Evolutionary conservation across 1,139 yeast species (phyloP).

Genomic region (Suhomyces taliae): DNA sequence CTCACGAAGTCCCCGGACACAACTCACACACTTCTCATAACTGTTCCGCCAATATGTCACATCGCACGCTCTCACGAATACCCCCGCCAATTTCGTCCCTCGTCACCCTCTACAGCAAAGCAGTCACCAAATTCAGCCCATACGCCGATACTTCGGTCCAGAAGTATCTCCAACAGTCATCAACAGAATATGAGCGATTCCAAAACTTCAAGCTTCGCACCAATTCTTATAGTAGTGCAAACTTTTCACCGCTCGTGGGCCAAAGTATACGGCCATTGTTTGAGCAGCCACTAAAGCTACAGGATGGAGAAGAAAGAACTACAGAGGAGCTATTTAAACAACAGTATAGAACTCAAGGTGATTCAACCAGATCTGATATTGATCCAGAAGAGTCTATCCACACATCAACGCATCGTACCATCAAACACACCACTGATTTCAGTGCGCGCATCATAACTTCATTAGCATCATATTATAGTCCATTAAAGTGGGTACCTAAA

Average conservation of each 20-base stretch:
- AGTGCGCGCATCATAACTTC: slow-evolving; percentile 23
- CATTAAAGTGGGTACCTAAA: slow-evolving; percentile 18
- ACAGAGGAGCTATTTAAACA: slow-evolving; percentile 18
- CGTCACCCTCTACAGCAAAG: slow-evolving; percentile 14
- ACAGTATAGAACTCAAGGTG: not conserved
- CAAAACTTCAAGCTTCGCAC: slow-evolving; percentile 20
- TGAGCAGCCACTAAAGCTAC: slow-evolving; percentile 16
- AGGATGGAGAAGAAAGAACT: slow-evolving; percentile 13
- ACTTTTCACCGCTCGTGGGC: slow-evolving; percentile 24
- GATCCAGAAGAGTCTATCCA: slow-evolving; percentile 13
- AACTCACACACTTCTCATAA: too few relatives aligned
- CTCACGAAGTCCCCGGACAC: too few relatives aligned
- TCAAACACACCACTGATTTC: slow-evolving; percentile 21
- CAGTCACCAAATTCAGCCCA: slow-evolving; percentile 4
- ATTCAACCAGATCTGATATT: not conserved
- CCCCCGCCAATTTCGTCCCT: slow-evolving; percentile 17
- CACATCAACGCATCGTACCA: slow-evolving; percentile 13
- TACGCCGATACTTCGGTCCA: slow-evolving; percentile 12
- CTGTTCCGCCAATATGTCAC: slow-evolving; percentile 12
- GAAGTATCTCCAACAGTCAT: slow-evolving; percentile 17
- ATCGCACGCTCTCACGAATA: slow-evolving; percentile 16
- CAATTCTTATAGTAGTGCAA: slow-evolving; percentile 17
- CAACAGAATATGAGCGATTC: slow-evolving; percentile 21
- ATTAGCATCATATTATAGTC: slow-evolving; percentile 25
- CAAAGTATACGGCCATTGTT: slow-evolving; percentile 21